Evolutionary conservation across 2,329 filamentous ascomycete genomes (phyloP), one percentile per base, ranked within the genome.

Genomic region (Celoporthe dispersa): DNA sequence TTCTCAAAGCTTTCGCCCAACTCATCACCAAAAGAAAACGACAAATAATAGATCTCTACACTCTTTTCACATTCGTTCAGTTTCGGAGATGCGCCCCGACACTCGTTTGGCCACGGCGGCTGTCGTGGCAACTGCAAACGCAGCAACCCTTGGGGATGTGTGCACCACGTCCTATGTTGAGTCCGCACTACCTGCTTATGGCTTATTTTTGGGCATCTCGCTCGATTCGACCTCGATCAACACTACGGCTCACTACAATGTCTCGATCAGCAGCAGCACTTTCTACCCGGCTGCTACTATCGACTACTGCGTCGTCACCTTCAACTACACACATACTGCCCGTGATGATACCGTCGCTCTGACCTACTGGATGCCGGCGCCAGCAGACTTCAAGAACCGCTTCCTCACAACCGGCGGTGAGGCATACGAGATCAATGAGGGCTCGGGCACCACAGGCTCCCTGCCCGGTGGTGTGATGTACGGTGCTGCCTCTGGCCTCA

Each of bases 231-330:
- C 19, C 53, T 57, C 53, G 14, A 25, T 57, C 31, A 33, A 28
- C 16, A 33, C 31, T 14, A 57, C 53, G 31, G 53, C 53, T 25
- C 12, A 57, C 53, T 57, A 57, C 53, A 57, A 57, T 33, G 25
- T 28, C 12, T 57, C 53, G 19, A 57, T 57, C 53, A 28, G 25
- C 53, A 57, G 53, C 53, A 33, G 53, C 53, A 57, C 53, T 11
- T 57, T 57, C 31, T 57, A 28, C 53, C 53, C 53, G 25, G 53
- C 53, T 14, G 53, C 53, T 16, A 57, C 25, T 7, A 57, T 57
- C 25, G 25, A 57, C 53, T 57, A 57, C 31, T 57, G 53, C 53
- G 53, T 25, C n/a, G 53, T 57, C 25, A 57, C 53, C n/a, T 57
- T 57, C 25, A 57, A 33, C 25, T 57, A 57, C 53, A 33, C 25